Evolutionary conservation across 208 protist species (phyloP), one percentile per base, ranked within the genome.

Genomic region (Naegleria lovaniensis): DNA sequence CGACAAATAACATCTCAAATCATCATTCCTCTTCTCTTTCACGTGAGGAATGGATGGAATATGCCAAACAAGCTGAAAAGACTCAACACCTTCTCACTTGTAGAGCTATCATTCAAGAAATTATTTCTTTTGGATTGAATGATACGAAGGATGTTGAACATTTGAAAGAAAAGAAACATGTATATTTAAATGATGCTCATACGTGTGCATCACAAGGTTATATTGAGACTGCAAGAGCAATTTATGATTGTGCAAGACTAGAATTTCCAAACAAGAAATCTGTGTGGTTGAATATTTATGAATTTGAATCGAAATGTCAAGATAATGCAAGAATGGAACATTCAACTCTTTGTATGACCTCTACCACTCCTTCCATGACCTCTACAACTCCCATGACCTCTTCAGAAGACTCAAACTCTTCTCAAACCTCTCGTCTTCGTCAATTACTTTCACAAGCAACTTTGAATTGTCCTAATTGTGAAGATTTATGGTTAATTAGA

Each of bases 401-500:
- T n/a, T 95, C 95, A 0, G 22, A n/a, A n/a, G n/a, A n/a, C n/a
- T n/a, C n/a, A n/a, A n/a, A n/a, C n/a, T n/a, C n/a, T n/a, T n/a
- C n/a, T n/a, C n/a, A n/a, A n/a, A n/a, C n/a, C n/a, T n/a, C n/a
- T n/a, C 52, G 91, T 38, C 91, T 97, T 5, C 93, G 96, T 38
- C 86, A 90, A 41, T 89, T 96, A 36, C 93, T 98, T 0, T 29
- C 93, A 48, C 93, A 95, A 43, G 96, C 96, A 0, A 94, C 96
- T 7, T 91, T 75, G 11, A 92, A 95, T 88, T 98, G 96, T 93
- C 96, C 95, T 5, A 88, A 95, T 38, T 94, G 93, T 48, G 94
- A 97, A 89, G 92, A 93, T 7, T 92, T 98, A 33, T 98, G 97
- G 97, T 94, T 98, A 29, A 98, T 98, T 96, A 87, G 85, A 38